phyloP scores from a whole-genome alignment of 805 yeast species.

The Ogataea populi-albae region DNA sequence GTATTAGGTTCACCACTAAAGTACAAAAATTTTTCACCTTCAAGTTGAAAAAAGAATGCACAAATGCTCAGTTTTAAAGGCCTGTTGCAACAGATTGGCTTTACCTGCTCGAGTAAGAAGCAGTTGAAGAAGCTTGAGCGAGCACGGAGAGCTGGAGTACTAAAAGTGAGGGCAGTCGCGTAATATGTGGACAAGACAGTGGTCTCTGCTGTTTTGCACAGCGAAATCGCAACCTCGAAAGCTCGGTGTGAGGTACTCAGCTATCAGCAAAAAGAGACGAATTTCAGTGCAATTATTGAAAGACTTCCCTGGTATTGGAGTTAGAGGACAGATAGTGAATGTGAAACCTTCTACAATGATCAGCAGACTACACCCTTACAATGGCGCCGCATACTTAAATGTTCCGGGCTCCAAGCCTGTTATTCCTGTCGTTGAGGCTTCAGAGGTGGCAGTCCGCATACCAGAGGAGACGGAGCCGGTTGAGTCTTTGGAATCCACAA shows the following conservation, averaged over 20 bases:
- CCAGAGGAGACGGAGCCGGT: background rate
- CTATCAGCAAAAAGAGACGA: slow-evolving; percentile 49
- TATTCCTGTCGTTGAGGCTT: slow-evolving; percentile 31
- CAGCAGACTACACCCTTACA: slow-evolving; percentile 63
- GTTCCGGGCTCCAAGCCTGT: slow-evolving; percentile 29
- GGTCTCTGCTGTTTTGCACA: slow-evolving; percentile 12
- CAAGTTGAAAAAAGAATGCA: too few relatives aligned
- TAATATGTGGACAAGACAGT: slow-evolving; percentile 21
- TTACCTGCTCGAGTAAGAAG: slow-evolving; percentile 1
- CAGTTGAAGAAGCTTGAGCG: background rate
- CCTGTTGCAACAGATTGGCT: slow-evolving; percentile 6
- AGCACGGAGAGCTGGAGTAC: background rate
- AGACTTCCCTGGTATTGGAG: slow-evolving; percentile 63
- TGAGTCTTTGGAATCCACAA: background rate
- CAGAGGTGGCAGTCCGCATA: slow-evolving; percentile 5
- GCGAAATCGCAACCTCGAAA: slow-evolving; percentile 17
- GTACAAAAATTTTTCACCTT: too few relatives aligned
- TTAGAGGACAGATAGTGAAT: slow-evolving; percentile 65
- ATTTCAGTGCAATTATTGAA: slow-evolving; percentile 73
- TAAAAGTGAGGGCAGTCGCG: background rate
- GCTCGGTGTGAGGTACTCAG: slow-evolving; percentile 41
- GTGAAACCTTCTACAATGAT: slow-evolving; percentile 84
- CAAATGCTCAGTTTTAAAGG: slow-evolving; percentile 3
- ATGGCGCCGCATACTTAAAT: slow-evolving; percentile 71
- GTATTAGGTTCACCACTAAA: too few relatives aligned